Evolutionary conservation across 805 yeast genomes (phyloP).

Genomic region (Hyphopichia homilentoma): DNA sequence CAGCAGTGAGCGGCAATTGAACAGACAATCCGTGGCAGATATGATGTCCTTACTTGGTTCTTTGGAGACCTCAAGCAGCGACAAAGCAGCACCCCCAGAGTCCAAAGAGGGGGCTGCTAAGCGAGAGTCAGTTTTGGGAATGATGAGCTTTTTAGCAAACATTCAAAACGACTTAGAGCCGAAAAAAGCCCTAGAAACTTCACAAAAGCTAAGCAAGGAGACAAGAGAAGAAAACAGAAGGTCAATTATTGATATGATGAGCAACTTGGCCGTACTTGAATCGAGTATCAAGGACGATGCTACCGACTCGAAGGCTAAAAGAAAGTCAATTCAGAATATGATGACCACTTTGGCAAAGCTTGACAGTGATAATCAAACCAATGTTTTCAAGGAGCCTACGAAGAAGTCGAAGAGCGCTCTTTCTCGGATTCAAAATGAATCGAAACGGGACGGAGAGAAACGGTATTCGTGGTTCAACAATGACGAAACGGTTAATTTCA

Average conservation of each 20-base stretch:
- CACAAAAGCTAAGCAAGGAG: slow-evolving; percentile 4
- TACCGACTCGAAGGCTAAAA: slow-evolving; percentile 12
- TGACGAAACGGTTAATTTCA: slow-evolving; percentile 19
- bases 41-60: slow-evolving; percentile 13
- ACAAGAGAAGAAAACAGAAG: slow-evolving; percentile 5
- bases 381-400: not conserved
- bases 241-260: slow-evolving; percentile 18
- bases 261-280: slow-evolving; percentile 13
- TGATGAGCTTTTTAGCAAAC: slow-evolving; percentile 24
- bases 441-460: slow-evolving; percentile 3
- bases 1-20: too few species aligned
- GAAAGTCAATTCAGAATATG: slow-evolving; percentile 30
- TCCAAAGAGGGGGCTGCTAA: slow-evolving; percentile 3
- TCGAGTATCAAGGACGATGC: slow-evolving; percentile 6
- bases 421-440: too few species aligned
- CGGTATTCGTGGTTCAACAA: slow-evolving; percentile 30
- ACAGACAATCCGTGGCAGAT: slow-evolving; percentile 9
- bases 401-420: slow-evolving; percentile 3
- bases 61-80: slow-evolving; percentile 6
- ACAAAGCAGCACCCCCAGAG: slow-evolving; percentile 2
- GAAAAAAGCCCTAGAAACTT: too few species aligned
- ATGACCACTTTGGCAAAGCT: slow-evolving; percentile 23
- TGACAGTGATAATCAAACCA: slow-evolving; percentile 7
- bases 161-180: too few species aligned
- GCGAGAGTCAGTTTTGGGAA: slow-evolving; percentile 22